Base-by-base conservation (phyloP, 768 basidiomycete genomes). In the Neoboletus brunneissimus region DNA sequence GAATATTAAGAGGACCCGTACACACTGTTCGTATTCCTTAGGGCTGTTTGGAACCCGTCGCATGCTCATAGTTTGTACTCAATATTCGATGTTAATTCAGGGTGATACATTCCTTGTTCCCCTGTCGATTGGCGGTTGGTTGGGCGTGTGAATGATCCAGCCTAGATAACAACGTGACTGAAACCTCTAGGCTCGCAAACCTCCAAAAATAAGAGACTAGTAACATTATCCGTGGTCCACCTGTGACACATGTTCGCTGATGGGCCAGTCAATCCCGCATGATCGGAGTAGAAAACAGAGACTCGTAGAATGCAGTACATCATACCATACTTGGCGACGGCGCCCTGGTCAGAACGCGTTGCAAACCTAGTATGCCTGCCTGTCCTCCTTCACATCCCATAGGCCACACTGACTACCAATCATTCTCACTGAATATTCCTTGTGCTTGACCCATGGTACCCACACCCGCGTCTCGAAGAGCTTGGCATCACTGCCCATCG, bases 361-460 rank as follows among this genome's bases (percentile, higher is more conserved):
- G n/a, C 38, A 11, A 20, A 41, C 25, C 43, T n/a, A n/a, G n/a
- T 61, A 65, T 1, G 9, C 43, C 27, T 55, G 51, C 35, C 29
- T 60, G 8, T 66, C 54, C 29, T 63, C 58, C 32, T 46, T 60
- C 10, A 60, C 52, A 27, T 66, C 61, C 64, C 64, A 65, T 20
- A 65, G 32, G 8, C 55, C 58, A 56, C 54, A 54, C 5, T 5
- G 53, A 34, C 13, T 34, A n/a, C 22, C 23, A 2, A 62, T 23
- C 44, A 56, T 42, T 34, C 64, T 59, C 29, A 65, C 64, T 0
- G 64, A 65, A 51, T 55, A 65, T 1, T 48, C 20, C 32, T 63
- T 65, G 20, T 65, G 64, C 16, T 63, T 60, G 4, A 58, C 54
- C 64, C 59, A 64, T 0, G 64, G 64, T 3, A 66, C 64, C 58